Evolutionary conservation across 495 filamentous ascomycete genomes (phyloP).

Genomic region (Copromyces sp.): DNA sequence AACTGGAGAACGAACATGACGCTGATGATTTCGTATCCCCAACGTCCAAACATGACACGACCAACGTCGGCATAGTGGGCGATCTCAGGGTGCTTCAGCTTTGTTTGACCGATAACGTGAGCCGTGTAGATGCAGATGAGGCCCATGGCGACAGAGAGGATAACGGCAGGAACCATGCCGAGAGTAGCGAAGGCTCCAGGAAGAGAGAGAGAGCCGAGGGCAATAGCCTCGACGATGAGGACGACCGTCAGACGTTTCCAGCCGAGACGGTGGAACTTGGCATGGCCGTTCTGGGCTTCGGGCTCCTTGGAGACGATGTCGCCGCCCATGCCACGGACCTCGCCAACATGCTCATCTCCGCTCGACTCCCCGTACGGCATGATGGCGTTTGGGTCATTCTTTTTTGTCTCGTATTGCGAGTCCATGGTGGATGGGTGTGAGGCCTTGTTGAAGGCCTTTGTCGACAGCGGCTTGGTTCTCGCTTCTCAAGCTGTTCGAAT

Average conservation of each 20-base stretch:
- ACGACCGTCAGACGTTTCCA: conserved; percentile 45
- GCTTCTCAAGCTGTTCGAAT: neutral
- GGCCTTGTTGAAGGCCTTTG: neutral
- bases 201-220: conserved; percentile 57
- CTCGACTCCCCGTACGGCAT: neutral
- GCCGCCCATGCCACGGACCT: neutral
- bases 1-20: conserved; percentile 56
- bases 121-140: conserved; percentile 65
- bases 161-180: conserved; percentile 47
- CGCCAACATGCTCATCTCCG: neutral
- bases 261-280: conserved; percentile 34
- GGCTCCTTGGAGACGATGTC: conserved; percentile 17
- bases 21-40: conserved; percentile 57
- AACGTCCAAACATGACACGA: conserved; percentile 49
- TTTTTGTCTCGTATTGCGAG: neutral
- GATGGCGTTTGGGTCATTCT: neutral
- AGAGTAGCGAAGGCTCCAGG: conserved; percentile 54
- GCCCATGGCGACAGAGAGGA: conserved; percentile 52
- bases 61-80: conserved; percentile 64
- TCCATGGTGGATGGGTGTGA: neutral
- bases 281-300: conserved; percentile 30
- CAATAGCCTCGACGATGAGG: conserved; percentile 66
- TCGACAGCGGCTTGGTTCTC: neutral
- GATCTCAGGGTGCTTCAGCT: conserved; percentile 59
- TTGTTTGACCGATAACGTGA: conserved; percentile 70